Percentiles rank a stretch among this genome's conserved stretches.
These are phyloP conservation scores for Ceratobasidium sp. DNA, from an alignment of 1,284 basidiomycete species.

Conservation along the genomic window DNA sequence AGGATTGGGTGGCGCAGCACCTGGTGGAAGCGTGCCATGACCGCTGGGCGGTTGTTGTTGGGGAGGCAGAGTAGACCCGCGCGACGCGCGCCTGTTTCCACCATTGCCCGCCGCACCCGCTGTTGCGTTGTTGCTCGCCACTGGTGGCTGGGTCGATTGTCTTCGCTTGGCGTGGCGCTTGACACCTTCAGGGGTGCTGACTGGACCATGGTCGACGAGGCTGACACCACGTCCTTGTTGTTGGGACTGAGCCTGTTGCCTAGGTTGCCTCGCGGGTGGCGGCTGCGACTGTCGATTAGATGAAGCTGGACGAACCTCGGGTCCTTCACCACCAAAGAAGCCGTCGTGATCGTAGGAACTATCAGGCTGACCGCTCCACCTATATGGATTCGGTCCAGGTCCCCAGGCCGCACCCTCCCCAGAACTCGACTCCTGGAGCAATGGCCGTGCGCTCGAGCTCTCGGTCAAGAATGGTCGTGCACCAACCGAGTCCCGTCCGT, in stretches of 20 bases:
- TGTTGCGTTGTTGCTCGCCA: not conserved
- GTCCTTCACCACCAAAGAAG: conserved; percentile 26
- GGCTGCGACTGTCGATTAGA: conserved; percentile 8
- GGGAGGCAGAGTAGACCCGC: conserved; percentile 2
- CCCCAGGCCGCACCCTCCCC: conserved; percentile 22
- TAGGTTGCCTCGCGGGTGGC: not conserved
- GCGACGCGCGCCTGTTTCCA: conserved; percentile 27
- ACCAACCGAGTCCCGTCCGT: not conserved
- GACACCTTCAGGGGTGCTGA: conserved; percentile 17
- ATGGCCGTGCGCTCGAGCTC: conserved; percentile 21
- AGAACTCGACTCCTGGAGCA: conserved; percentile 34
- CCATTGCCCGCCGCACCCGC: not conserved
- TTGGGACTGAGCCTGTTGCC: not conserved
- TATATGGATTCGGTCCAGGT: conserved; percentile 31
- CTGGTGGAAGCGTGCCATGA: conserved; percentile 12
- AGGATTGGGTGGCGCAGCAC: conserved; percentile 27
- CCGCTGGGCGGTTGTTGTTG: conserved; percentile 1
- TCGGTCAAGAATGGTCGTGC: conserved; percentile 4
- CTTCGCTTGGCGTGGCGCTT: conserved; percentile 34
- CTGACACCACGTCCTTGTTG: conserved; percentile 31
- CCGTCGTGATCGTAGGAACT: conserved; percentile 28
- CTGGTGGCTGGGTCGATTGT: conserved; percentile 25
- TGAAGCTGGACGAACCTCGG: not conserved
- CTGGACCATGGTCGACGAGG: conserved; percentile 23
- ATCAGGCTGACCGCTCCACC: conserved; percentile 19